A percentile compares a stretch with the other conserved stretches of the same genome.
Evolutionary conservation across 176 grass and related monocot genomes (phyloP).

Genomic region (sorghum (Sorghum bicolor)): Sorghum_bicolor_NCBIv3 NC_012876.2:6647501-6648000

Average conservation of each 20-base stretch:
- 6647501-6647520: neutral
- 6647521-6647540: neutral
- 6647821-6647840: slow-evolving; percentile 51
- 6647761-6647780: neutral
- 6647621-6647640: neutral
- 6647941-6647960: neutral
- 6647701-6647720: neutral
- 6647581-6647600: neutral
- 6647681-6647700: neutral
- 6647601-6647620: neutral
- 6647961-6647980: neutral
- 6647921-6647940: neutral
- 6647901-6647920: neutral
- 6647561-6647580: neutral
- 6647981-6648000: neutral
- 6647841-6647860: slow-evolving; percentile 27
- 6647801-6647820: slow-evolving; percentile 4
- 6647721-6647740: neutral
- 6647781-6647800: neutral
- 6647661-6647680: neutral
- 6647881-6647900: neutral
- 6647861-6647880: slow-evolving; percentile 33
- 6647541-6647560: neutral
- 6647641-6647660: neutral
- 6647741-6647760: neutral